phyloP scores from a whole-genome alignment of 1,284 basidiomycete genomes.

The Porogramme epimiltina region DNA sequence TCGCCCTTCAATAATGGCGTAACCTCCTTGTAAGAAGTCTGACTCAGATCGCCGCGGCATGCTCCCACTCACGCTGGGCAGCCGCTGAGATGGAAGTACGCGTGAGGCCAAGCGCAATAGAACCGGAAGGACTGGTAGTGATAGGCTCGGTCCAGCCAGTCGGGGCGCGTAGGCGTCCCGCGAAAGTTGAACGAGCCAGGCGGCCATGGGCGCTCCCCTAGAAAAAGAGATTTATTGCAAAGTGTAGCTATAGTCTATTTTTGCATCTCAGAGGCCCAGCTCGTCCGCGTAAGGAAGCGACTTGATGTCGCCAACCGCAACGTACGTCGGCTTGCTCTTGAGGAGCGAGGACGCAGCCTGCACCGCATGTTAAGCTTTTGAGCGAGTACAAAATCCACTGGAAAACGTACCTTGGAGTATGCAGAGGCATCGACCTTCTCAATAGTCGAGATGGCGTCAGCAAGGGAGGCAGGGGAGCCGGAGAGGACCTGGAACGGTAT shows the following conservation, averaged over 20 bases:
- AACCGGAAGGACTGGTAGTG: no score
- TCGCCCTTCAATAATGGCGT: no score
- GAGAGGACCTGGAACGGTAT: slow-evolving; percentile 53
- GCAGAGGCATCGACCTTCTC: slow-evolving; percentile 62
- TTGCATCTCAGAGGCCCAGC: slow-evolving; percentile 58
- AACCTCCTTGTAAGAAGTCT: no score
- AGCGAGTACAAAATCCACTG: background rate
- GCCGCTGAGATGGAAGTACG: no score
- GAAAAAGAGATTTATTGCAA: slow-evolving; percentile 18
- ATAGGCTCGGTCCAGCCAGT: no score
- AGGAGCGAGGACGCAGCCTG: slow-evolving; percentile 44
- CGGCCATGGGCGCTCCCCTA: background rate
- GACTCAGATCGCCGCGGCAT: no score
- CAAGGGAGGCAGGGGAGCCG: slow-evolving; percentile 53
- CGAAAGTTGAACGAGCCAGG: no score
- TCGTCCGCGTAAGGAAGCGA: slow-evolving; percentile 85
- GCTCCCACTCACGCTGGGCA: no score
- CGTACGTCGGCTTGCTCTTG: slow-evolving; percentile 80
- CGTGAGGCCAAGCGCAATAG: no score
- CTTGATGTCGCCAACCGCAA: slow-evolving; percentile 80
- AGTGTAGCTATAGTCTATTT: slow-evolving; percentile 25
- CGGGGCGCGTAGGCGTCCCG: no score
- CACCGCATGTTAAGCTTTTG: no score
- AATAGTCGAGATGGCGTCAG: slow-evolving; percentile 56
- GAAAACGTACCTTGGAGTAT: slow-evolving; percentile 57